Percentiles rank a stretch among this genome's conserved stretches.
phyloP scores from a whole-genome alignment of 2,329 filamentous ascomycete genomes.

The Xylariaceae sp. region DNA sequence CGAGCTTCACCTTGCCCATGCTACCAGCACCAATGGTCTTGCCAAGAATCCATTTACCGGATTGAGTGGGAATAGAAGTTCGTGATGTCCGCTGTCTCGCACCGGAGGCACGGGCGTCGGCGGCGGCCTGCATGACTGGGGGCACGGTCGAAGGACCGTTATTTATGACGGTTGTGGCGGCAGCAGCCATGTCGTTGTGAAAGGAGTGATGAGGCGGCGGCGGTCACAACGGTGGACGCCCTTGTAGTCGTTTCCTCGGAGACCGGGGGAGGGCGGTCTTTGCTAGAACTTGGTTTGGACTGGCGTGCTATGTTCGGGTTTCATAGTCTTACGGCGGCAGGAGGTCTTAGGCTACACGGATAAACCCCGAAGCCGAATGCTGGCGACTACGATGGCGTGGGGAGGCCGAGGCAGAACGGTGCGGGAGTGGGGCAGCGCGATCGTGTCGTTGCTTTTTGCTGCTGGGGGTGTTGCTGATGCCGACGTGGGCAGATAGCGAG shows the following conservation, averaged over 20 bases:
- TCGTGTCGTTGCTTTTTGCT: slow-evolving; percentile 17
- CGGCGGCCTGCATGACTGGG: slow-evolving; percentile 39
- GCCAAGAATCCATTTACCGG: slow-evolving; percentile 89
- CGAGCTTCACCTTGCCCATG: slow-evolving; percentile 98
- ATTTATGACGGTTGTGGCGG: slow-evolving; percentile 45
- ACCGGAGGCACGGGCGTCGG: slow-evolving; percentile 44
- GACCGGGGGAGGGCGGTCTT: slow-evolving; percentile 50
- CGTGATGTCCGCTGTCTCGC: slow-evolving; percentile 53
- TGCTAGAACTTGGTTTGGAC: slow-evolving; percentile 60
- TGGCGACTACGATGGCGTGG: slow-evolving; percentile 38
- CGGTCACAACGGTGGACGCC: slow-evolving; percentile 46
- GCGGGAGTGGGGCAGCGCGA: slow-evolving; percentile 23
- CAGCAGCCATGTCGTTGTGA: slow-evolving; percentile 45
- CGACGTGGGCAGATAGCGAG: not conserved
- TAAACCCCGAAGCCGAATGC: slow-evolving; percentile 31
- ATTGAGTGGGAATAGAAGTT: slow-evolving; percentile 83
- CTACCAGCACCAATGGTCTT: slow-evolving; percentile 97
- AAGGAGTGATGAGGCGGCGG: slow-evolving; percentile 40
- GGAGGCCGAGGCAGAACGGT: slow-evolving; percentile 28
- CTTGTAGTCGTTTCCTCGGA: slow-evolving; percentile 50
- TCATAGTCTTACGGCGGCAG: slow-evolving; percentile 66
- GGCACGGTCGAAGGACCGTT: slow-evolving; percentile 48
- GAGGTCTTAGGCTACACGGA: slow-evolving; percentile 40
- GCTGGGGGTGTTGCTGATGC: slow-evolving; percentile 10
- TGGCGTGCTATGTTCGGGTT: slow-evolving; percentile 60